Evolutionary conservation across 768 basidiomycete genomes (phyloP).

Genomic region (Calvatia gigantea): DNA sequence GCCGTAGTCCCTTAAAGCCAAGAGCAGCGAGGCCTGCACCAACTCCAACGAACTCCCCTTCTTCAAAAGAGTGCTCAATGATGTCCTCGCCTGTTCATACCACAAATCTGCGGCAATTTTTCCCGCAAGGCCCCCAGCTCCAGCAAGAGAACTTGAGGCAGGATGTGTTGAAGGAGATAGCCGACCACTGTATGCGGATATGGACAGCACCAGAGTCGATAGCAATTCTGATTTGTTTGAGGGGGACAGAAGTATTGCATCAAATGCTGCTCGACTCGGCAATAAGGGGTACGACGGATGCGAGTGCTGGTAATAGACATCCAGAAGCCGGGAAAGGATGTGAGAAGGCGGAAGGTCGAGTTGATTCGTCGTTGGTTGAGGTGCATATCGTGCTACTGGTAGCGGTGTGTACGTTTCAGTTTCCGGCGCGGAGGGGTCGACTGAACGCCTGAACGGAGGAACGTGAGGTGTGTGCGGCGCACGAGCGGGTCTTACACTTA

Average conservation of each 20-base stretch:
- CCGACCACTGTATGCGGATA: conserved; percentile 26
- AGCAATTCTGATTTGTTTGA: conserved; percentile 12
- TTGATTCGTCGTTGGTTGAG: conserved; percentile 8
- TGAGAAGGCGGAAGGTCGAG: conserved; percentile 24
- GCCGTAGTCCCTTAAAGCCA: conserved; percentile 24
- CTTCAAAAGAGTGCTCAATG: conserved; percentile 6
- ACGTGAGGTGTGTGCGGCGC: no score
- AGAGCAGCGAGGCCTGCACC: conserved; percentile 23
- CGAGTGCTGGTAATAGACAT: conserved; percentile 21
- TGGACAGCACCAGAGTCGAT: conserved; percentile 21
- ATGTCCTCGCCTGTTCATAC: conserved; percentile 21
- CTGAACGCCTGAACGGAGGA: conserved; percentile 13
- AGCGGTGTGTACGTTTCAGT: conserved; percentile 8
- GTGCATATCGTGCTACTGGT: conserved; percentile 1
- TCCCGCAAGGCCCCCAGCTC: conserved; percentile 14
- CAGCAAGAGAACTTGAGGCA: neutral
- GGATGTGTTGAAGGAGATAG: conserved; percentile 16
- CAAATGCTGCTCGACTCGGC: conserved; percentile 14
- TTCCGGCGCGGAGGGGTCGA: conserved; percentile 13
- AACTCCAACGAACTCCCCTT: conserved; percentile 18
- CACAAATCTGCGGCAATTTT: conserved; percentile 25
- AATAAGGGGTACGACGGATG: conserved; percentile 24
- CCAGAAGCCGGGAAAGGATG: conserved; percentile 21
- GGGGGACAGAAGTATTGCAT: conserved; percentile 11
- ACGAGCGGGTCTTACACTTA: conserved; percentile 1